These are phyloP conservation scores for Rhizopus stolonifer DNA, from an alignment of 371 early-diverging fungal genomes.

Conservation along the genomic window DNA sequence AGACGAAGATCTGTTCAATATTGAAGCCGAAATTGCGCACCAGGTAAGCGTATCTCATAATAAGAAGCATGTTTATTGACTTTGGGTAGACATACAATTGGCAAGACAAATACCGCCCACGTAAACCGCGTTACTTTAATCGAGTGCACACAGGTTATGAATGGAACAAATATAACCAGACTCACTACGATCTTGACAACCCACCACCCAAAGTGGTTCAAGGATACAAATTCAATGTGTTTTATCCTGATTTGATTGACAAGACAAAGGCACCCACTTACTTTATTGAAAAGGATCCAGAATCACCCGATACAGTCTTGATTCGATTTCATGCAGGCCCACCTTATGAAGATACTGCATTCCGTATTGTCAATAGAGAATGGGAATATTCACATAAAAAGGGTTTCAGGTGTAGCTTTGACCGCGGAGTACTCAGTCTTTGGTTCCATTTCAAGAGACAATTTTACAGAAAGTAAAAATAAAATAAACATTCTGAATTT, in stretches of 20 bases:
- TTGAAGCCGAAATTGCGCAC: conserved; percentile 69
- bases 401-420: conserved; percentile 90
- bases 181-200: conserved; percentile 94
- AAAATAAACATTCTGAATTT: background rate
- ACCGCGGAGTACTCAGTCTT: conserved; percentile 88
- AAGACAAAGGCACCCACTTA: conserved; percentile 87
- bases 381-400: conserved; percentile 94
- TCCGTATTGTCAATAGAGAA: conserved; percentile 91
- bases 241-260: conserved; percentile 96
- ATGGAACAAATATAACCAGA: conserved; percentile 99
- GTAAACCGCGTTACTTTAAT: conserved; percentile 93
- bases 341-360: conserved; percentile 96
- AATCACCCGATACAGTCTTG: conserved; percentile 73
- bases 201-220: conserved; percentile 97
- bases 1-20: conserved; percentile 79
- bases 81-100: conserved; percentile 63
- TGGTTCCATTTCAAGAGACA: conserved; percentile 93
- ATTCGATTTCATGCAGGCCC: conserved; percentile 91
- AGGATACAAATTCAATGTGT: conserved; percentile 96
- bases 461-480: conserved; percentile 69
- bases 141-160: conserved; percentile 95
- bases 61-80: background rate
- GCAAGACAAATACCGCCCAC: conserved; percentile 92
- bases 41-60: conserved; percentile 32
- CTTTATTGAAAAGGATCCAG: conserved; percentile 76